These are phyloP conservation scores for Rhizophora mangle DNA, from an alignment of 345 rosid genomes.

Conservation along the genomic window DNA sequence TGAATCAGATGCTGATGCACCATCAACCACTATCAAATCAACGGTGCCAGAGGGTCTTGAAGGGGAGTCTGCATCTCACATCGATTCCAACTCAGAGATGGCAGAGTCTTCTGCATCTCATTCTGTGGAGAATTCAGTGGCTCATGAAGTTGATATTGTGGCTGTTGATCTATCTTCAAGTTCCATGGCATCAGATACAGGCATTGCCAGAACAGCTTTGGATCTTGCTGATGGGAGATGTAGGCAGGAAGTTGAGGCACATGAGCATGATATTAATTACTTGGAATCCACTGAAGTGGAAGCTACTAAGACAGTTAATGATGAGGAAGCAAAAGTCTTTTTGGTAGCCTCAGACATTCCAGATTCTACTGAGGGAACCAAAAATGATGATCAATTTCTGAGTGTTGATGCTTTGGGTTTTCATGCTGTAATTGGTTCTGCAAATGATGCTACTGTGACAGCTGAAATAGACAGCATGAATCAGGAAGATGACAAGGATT, in stretches of 20 bases:
- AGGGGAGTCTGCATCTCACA: conserved; percentile 34
- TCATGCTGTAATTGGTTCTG: conserved; percentile 18
- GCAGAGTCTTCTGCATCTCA: conserved; percentile 36
- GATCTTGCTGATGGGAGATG: conserved; percentile 25
- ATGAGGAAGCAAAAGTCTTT: conserved; percentile 12
- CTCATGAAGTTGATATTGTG: conserved; percentile 29
- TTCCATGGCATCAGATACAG: conserved; percentile 25
- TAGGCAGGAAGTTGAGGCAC: conserved; percentile 12
- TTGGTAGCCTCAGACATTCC: conserved; percentile 22
- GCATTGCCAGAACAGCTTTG: conserved; percentile 15
- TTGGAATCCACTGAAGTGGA: conserved; percentile 32
- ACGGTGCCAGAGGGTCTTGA: conserved; percentile 26
- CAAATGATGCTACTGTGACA: conserved; percentile 26
- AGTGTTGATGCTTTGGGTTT: conserved; percentile 13
- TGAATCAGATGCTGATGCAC: conserved; percentile 48
- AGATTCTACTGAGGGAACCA: conserved; percentile 35
- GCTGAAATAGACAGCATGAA: conserved; percentile 25
- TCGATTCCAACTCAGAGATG: conserved; percentile 25
- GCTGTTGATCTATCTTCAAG: conserved; percentile 31
- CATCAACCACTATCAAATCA: conserved; percentile 26
- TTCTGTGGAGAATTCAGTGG: conserved; percentile 25
- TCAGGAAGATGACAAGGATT: conserved; percentile 33
- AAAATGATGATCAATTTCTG: conserved; percentile 23
- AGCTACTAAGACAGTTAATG: conserved; percentile 22
- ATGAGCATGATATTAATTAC: conserved; percentile 27